Percentiles rank a stretch among this genome's conserved stretches.
Evolutionary conservation across 495 filamentous ascomycete genomes (phyloP).

Genomic region (Daldinia childiae): DNA sequence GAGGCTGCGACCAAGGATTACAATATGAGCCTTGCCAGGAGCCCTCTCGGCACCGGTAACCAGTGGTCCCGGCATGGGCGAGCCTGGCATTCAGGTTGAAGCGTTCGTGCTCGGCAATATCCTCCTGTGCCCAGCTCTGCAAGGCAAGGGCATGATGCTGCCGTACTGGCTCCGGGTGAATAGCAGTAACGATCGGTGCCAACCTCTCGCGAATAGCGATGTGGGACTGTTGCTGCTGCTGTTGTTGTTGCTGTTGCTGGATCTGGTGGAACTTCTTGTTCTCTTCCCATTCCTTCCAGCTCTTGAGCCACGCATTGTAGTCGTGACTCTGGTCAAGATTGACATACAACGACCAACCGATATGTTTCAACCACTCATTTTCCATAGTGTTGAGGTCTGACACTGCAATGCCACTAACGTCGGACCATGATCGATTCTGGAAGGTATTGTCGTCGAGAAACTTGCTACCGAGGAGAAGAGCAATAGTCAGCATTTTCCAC

Average conservation of each 20-base stretch:
- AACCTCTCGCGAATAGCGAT: slow-evolving; percentile 57
- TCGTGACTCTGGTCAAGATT: slow-evolving; percentile 84
- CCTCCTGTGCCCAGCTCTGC: slow-evolving; percentile 63
- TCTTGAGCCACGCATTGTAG: slow-evolving; percentile 81
- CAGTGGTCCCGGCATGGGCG: slow-evolving; percentile 52
- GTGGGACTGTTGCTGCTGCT: slow-evolving; percentile 36
- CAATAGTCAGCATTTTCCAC: slow-evolving; percentile 90
- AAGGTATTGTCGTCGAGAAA: slow-evolving; percentile 99
- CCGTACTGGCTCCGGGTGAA: slow-evolving; percentile 69
- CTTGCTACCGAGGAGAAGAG: slow-evolving; percentile 92
- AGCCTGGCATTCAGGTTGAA: slow-evolving; percentile 55
- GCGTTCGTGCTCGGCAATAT: slow-evolving; percentile 62
- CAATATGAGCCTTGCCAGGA: slow-evolving; percentile 50
- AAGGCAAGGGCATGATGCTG: slow-evolving; percentile 50
- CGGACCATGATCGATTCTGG: slow-evolving; percentile 98
- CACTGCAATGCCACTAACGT: slow-evolving; percentile 93
- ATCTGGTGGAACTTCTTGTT: slow-evolving; percentile 66
- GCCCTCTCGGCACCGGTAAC: slow-evolving; percentile 62
- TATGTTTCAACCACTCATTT: slow-evolving; percentile 87
- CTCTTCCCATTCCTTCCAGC: slow-evolving; percentile 83
- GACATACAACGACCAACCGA: slow-evolving; percentile 88
- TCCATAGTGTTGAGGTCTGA: slow-evolving; percentile 89
- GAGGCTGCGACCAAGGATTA: slow-evolving; percentile 46
- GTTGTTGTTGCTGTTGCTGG: slow-evolving; percentile 44
- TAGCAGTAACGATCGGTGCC: slow-evolving; percentile 68